Percentiles rank a stretch among this genome's conserved stretches.
These are phyloP conservation scores for Mycena vulgaris DNA, from an alignment of 768 basidiomycete genomes.

Conservation along the genomic window DNA sequence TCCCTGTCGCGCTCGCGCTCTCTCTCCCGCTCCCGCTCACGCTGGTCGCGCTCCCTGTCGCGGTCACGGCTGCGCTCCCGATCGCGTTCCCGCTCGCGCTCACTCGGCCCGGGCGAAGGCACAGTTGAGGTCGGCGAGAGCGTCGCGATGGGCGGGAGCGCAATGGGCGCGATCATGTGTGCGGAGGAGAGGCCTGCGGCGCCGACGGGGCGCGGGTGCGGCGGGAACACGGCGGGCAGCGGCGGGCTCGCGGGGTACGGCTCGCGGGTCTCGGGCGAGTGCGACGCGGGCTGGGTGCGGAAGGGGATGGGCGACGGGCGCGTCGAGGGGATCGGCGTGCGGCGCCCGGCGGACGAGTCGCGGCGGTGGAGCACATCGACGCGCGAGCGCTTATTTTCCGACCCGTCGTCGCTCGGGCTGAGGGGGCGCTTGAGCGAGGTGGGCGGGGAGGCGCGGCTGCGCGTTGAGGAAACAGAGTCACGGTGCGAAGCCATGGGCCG, in stretches of 20 bases:
- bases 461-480: conserved; percentile 77
- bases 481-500: conserved; percentile 70
- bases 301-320: conserved; percentile 82
- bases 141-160: conserved; percentile 80
- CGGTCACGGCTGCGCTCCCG: conserved; percentile 15
- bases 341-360: conserved; percentile 65
- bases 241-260: conserved; percentile 68
- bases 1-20: conserved; percentile 59
- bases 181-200: conserved; percentile 59
- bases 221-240: conserved; percentile 75
- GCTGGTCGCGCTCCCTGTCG: conserved; percentile 8
- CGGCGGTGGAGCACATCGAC: conserved; percentile 69
- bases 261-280: conserved; percentile 78
- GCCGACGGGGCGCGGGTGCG: conserved; percentile 83
- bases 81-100: conserved; percentile 52
- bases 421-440: conserved; percentile 73
- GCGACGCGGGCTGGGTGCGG: conserved; percentile 78
- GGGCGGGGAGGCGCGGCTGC: conserved; percentile 77
- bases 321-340: conserved; percentile 72
- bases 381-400: conserved; percentile 73
- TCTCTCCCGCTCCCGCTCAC: conserved; percentile 45
- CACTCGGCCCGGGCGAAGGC: conserved; percentile 61
- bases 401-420: conserved; percentile 76
- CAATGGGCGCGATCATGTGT: conserved; percentile 52
- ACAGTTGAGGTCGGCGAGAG: conserved; percentile 74